Conservation (phyloP, 805 yeast species). For the Lipomyces orientalis region DNA sequence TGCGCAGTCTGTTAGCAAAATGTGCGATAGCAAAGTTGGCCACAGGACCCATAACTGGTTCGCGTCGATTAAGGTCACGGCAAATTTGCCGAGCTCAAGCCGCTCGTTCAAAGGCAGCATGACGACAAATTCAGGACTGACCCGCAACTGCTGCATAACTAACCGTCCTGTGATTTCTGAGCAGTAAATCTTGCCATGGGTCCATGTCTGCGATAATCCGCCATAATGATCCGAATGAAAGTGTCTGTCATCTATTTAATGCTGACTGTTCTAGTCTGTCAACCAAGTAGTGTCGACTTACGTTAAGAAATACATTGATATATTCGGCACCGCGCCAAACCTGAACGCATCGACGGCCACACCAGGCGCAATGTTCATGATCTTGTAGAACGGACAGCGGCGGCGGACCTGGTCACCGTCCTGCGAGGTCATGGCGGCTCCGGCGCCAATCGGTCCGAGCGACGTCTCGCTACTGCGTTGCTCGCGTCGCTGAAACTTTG, state of each 20-base stretch:
- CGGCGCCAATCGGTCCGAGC: neutral
- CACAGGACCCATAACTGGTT: constrained; percentile 58
- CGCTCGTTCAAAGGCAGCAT: constrained; percentile 53
- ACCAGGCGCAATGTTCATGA: constrained; percentile 41
- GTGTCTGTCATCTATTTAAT: constrained; percentile 50
- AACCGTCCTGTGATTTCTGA: constrained; percentile 71
- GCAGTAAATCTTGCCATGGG: constrained; percentile 71
- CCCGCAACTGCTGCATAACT: constrained; percentile 58
- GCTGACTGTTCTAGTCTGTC: constrained; percentile 5
- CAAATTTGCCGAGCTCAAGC: constrained; percentile 51
- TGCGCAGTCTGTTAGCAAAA: neutral
- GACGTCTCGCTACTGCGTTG: neutral
- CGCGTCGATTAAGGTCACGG: constrained; percentile 75
- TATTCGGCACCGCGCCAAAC: constrained; percentile 45
- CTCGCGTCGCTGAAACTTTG: neutral
- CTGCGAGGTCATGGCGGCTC: neutral
- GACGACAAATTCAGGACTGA: constrained; percentile 53
- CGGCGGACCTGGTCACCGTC: constrained; percentile 3
- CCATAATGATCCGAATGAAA: constrained; percentile 95
- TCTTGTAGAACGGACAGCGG: constrained; percentile 45
- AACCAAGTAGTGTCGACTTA: constrained; percentile 15
- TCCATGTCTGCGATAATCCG: constrained; percentile 81
- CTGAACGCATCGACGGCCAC: constrained; percentile 50
- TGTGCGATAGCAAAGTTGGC: neutral
- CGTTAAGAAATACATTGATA: constrained; percentile 45